Base-by-base conservation (phyloP, 768 basidiomycete species). In the Suillus hirtellus region DNA sequence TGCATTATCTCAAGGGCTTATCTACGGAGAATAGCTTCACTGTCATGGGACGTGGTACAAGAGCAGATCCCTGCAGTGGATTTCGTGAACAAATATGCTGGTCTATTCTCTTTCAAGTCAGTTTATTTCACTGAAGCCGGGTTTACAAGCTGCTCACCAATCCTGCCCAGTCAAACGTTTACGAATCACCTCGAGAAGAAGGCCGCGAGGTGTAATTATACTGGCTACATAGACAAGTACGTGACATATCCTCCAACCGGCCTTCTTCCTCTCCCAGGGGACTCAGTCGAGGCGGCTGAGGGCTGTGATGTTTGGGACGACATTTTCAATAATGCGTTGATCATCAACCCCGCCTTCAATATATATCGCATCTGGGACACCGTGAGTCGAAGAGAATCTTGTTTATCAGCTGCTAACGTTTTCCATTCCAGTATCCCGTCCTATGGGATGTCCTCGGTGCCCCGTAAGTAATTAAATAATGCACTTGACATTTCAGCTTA, bases 361-460 rank as follows among this genome's bases (percentile, higher is more conserved):
- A 80, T 90, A 8, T 93, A 92, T 70, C 83, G 88, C 24, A 89
- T 92, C 61, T 89, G 90, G 73, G 89, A 91, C 69, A 89, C 85
- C 21, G 81, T 76, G 59, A 64, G 82, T 69, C 6, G 37, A 40
- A 15, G 54, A 40, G 24, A 6, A 19, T 31, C 10, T 3, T 43
- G 1, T 40, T 37, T 3, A 31, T 31, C 12, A 19, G 35, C 14
- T 24, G 31, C 59, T 68, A n/a, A 69, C 37, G 4, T 12, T 52
- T 8, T 38, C 12, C 17, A 35, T 5, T 21, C 12, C 50, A 80
- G 66, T 90, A 78, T 73, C 90, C 89, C 0, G 79, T 89, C 47
- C 76, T 88, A 14, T 92, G 89, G 90, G 90, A 92, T 64, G 89
- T 91, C 6, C 86, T 92, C 37, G 90, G 89, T n/a, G 91, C 89